Evolutionary conservation across 768 basidiomycete species (phyloP).

Genomic region (Phanerochaete carnosa): DNA sequence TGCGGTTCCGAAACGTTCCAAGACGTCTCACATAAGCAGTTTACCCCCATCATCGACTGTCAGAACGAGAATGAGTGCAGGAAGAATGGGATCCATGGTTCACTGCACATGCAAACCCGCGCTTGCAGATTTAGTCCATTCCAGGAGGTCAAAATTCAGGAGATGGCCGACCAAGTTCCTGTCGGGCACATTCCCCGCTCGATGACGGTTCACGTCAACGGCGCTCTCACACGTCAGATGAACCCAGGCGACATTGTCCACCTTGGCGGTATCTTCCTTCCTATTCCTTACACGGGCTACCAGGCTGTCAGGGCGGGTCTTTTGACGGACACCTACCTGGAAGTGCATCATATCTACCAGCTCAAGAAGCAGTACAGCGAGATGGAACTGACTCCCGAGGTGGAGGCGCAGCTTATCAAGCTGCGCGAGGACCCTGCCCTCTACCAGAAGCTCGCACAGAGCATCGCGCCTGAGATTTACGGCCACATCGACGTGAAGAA

Average conservation of each 20-base stretch:
- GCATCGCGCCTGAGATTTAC: conserved; percentile 98
- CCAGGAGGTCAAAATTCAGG: conserved; percentile 98
- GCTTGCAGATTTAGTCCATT: conserved; percentile 97
- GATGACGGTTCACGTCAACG: conserved; percentile 95
- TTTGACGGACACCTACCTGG: conserved; percentile 95
- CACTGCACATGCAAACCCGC: conserved; percentile 96
- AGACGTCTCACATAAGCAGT: conserved; percentile 89
- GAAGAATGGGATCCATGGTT: conserved; percentile 83
- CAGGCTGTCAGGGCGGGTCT: conserved; percentile 96
- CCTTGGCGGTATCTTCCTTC: conserved; percentile 95
- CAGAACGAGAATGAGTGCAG: conserved; percentile 82
- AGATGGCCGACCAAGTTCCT: conserved; percentile 99
- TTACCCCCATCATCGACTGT: conserved; percentile 86
- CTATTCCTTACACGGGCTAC: conserved; percentile 96
- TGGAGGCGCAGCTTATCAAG: conserved; percentile 63
- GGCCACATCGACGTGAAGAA: conserved; percentile 98
- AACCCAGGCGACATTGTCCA: conserved; percentile 96
- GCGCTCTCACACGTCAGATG: conserved; percentile 84
- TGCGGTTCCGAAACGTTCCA: conserved; percentile 99
- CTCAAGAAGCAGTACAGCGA: conserved; percentile 97
- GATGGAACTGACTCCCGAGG: conserved; percentile 89
- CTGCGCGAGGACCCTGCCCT: conserved; percentile 74
- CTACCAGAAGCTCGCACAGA: conserved; percentile 84
- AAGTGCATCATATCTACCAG: conserved; percentile 86
- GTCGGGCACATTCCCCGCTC: conserved; percentile 98